A percentile compares a stretch with the other conserved stretches of the same genome.
Evolutionary conservation across 805 yeast genomes (phyloP).

Genomic region (Komagataella kurtzmanii): DNA sequence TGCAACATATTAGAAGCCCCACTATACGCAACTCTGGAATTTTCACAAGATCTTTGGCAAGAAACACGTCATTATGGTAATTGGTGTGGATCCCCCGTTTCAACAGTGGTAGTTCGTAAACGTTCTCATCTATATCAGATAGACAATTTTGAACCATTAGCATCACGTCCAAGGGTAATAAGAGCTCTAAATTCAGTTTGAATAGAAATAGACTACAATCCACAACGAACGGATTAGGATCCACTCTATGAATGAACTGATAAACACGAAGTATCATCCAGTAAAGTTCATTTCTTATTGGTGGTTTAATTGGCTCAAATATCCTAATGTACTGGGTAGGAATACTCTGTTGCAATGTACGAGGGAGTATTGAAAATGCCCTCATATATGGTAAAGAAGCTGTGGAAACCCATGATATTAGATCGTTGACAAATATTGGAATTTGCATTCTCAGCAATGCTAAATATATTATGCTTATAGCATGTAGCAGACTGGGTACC

Average conservation of each 20-base stretch:
- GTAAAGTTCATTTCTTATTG: conserved; percentile 21
- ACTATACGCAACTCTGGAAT: conserved; percentile 25
- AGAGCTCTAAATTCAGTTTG: conserved; percentile 24
- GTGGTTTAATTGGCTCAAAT: conserved; percentile 27
- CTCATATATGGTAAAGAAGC: conserved; percentile 37
- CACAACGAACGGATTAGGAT: not conserved
- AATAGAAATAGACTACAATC: conserved; percentile 16
- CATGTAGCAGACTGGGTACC: not conserved
- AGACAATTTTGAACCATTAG: conserved; percentile 18
- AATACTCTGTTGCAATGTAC: conserved; percentile 18
- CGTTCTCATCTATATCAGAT: conserved; percentile 6
- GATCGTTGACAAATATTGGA: conserved; percentile 38
- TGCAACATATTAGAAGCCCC: conserved; percentile 17
- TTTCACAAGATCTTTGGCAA: conserved; percentile 1
- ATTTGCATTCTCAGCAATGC: conserved; percentile 31
- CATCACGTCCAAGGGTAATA: conserved; percentile 38
- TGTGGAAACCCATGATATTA: conserved; percentile 24
- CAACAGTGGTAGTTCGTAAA: conserved; percentile 2
- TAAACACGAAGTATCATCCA: not conserved
- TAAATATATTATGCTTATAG: conserved; percentile 20
- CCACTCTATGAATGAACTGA: not conserved
- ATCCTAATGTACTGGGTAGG: conserved; percentile 22
- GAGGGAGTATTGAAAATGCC: conserved; percentile 26
- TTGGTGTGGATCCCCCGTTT: not conserved
- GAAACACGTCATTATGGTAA: not conserved